Conservation (phyloP, 495 filamentous ascomycete genomes). For the Penicillium angulare region DNA sequence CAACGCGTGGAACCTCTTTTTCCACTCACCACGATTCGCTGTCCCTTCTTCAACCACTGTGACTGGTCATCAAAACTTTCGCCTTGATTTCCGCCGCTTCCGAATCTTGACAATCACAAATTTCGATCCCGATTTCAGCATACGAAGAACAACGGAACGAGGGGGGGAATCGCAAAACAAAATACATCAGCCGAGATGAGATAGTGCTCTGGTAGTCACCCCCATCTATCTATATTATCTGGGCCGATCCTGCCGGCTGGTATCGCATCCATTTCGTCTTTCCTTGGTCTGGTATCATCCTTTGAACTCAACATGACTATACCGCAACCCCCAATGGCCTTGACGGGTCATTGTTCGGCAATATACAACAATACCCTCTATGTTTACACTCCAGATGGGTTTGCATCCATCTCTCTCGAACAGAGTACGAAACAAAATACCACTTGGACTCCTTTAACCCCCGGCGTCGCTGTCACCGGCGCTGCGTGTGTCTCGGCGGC, state of each 20-base stretch:
- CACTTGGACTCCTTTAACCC: constrained; percentile 63
- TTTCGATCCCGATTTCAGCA: no score
- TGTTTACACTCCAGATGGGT: constrained; percentile 71
- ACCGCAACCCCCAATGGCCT: constrained; percentile 60
- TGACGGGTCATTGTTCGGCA: constrained; percentile 78
- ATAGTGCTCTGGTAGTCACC: constrained; percentile 47
- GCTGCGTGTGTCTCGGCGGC: constrained; percentile 71
- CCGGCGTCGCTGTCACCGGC: constrained; percentile 65
- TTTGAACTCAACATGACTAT: constrained; percentile 51
- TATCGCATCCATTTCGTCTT: constrained; percentile 23
- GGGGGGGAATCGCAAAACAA: no score
- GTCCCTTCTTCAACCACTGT: not conserved
- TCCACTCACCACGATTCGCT: not conserved
- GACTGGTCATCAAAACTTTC: not conserved
- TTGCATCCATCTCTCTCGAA: constrained; percentile 69
- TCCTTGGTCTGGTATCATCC: constrained; percentile 36
- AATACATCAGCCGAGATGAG: constrained; percentile 34
- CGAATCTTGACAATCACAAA: not conserved
- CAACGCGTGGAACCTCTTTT: not conserved
- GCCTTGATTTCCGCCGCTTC: not conserved
- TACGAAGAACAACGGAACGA: no score
- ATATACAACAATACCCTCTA: constrained; percentile 84
- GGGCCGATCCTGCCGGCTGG: constrained; percentile 30
- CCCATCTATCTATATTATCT: constrained; percentile 20
- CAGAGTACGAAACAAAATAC: constrained; percentile 64